Evolutionary conservation across 2,329 filamentous ascomycete genomes (phyloP), one percentile per base, ranked within the genome.

Genomic region (Mariannaea elegans): DNA sequence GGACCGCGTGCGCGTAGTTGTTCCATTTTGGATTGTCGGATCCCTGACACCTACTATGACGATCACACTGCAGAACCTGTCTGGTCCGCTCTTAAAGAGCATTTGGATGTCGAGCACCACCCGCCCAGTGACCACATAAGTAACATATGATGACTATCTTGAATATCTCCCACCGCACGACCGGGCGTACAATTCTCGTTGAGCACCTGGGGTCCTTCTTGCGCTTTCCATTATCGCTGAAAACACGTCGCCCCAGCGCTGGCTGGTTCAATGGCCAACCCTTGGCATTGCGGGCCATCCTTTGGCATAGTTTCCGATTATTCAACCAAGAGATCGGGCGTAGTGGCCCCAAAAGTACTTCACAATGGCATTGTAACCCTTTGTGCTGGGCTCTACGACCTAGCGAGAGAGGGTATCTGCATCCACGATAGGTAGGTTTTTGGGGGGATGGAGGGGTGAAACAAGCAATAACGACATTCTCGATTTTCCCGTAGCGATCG

Each of bases 401-500:
- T 95, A 86, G 69, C 94, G 93, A 46, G 95, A 94, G 62, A 98
- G 85, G 56, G 96, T 80, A 80, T 99, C 95, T 73, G 95, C 94
- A 74, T 99, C 95, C 80, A 99, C 90, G 69, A 99, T 85, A 71
- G 95, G 94, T 62, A 99, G 85, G 61, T 87, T 90, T 82, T 97
- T n/a, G n/a, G n/a, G n/a, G n/a, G n/a, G n/a, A n/a, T n/a, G 91
- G 0, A 94, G 95, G 5, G 91, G 82, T 4, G 87, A 83, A 49
- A 90, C 87, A 70, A 99, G 91, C 68, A 97, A 85, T 36, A 85
- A 83, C 24, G 95, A 97, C 55, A 97, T 93, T 66, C 94, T 99
- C 44, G 94, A 97, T 85, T 99, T 99, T 76, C 95, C 95, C 6
- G 95, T 99, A 61, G 95, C 95, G 74, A 99, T 98, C 62, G 94